Conservation (phyloP, 768 basidiomycete genomes). For the Nidularia pulvinata region DNA sequence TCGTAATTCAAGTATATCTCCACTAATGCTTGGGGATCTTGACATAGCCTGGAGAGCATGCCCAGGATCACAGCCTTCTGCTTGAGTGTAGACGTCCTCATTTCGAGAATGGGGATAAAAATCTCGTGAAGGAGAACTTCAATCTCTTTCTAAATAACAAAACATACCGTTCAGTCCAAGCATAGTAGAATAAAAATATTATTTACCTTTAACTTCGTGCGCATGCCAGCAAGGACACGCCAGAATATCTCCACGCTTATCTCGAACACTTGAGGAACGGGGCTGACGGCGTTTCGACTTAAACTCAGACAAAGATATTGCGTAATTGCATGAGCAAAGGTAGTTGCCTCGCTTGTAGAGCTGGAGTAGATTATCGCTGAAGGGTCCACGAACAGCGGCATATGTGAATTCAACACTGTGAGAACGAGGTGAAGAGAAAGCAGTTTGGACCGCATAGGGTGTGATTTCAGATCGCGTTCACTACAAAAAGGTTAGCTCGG, state of each 20-base stretch:
- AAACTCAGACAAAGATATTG: conserved; percentile 94
- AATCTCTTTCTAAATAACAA: conserved; percentile 84
- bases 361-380: conserved; percentile 90
- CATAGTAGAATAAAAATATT: not conserved
- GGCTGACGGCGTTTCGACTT: conserved; percentile 94
- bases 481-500: conserved; percentile 34
- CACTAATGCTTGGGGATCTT: conserved; percentile 96
- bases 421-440: conserved; percentile 94
- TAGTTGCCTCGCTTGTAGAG: conserved; percentile 84
- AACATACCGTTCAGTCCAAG: not conserved
- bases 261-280: conserved; percentile 97
- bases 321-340: conserved; percentile 91
- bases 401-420: conserved; percentile 89
- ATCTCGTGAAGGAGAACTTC: conserved; percentile 99
- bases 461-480: conserved; percentile 94
- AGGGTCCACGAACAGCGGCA: conserved; percentile 88
- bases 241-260: conserved; percentile 99
- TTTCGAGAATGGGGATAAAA: conserved; percentile 97
- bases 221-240: conserved; percentile 91
- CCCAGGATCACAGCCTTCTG: conserved; percentile 93
- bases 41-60: conserved; percentile 86
- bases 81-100: conserved; percentile 93
- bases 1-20: conserved; percentile 99
- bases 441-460: conserved; percentile 96
- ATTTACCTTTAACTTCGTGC: conserved; percentile 91